Evolutionary conservation across 2,329 filamentous ascomycete genomes (phyloP), one percentile per base, ranked within the genome.

Genomic region (Colletotrichum tanaceti): DNA sequence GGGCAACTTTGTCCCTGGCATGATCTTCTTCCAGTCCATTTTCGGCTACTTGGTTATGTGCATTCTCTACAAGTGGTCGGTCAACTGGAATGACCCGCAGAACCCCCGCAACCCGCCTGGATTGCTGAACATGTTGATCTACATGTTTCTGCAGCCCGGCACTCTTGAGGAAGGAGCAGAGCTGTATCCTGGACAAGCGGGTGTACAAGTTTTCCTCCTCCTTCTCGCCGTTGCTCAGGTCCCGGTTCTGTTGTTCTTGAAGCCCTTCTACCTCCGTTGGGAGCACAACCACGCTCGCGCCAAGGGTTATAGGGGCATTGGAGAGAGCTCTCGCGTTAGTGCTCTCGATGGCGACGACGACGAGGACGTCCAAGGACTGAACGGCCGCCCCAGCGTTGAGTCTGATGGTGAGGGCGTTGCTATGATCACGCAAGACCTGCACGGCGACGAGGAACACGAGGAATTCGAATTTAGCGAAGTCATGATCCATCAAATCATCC

Each of bases 1-100:
- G 89, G 96, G 93, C 73, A 98, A 98, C 82, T 99, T 99, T 77
- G 83, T 99, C 55, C 96, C 96, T 7, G 95, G 96, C 60, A 97
- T 99, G 95, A 94, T 99, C 75, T 99, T 99, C 85, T 98, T 99
- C 89, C 97, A 99, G 83, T 90, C 93, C 72, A 99, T 99, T 78
- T 99, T 99, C 73, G 96, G 96, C 59, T 99, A 99, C 78, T 88
- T 99, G 20, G 93, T 97, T 55, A 84, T 98, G 76, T 93, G 93
- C 75, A 98, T 99, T 76, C 83, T 99, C 74, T 98, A 97, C 87
- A 99, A 99, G 83, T 99, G 97, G 96, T 91, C 88, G 11, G 87
- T 97, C 44, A 91, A 99, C 79, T 99, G 96, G 96, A 74, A 78
- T 35, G 80, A 80, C 62, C 82, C 83, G 55, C 89, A 85, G 13